Conservation (phyloP, 148 eudicot genomes). For the Silene uniflora region DNA sequence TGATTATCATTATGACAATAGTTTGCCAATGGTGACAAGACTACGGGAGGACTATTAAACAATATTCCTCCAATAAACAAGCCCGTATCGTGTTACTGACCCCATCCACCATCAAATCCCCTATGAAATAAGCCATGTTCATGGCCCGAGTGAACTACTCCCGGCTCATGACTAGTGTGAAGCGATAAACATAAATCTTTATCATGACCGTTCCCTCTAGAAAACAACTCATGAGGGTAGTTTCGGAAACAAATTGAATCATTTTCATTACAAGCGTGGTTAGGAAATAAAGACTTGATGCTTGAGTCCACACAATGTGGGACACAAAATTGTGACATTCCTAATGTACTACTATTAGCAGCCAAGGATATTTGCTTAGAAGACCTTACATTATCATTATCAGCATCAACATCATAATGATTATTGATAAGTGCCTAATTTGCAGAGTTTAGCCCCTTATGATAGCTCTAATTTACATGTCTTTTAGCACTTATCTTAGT, state of each 20-base stretch:
- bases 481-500: too few species aligned
- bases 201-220: slow-evolving; percentile 6
- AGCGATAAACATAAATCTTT: slow-evolving; percentile 35
- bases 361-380: slow-evolving; percentile 11
- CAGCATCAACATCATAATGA: slow-evolving; percentile 1
- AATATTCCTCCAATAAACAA: slow-evolving; percentile 22
- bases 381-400: neutral
- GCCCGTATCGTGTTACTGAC: slow-evolving; percentile 21
- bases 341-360: neutral
- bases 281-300: slow-evolving; percentile 27
- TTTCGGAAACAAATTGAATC: slow-evolving; percentile 21
- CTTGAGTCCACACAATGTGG: slow-evolving; percentile 18
- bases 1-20: slow-evolving; percentile 9
- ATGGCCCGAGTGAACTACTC: neutral
- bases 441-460: too few species aligned
- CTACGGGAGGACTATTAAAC: slow-evolving; percentile 1
- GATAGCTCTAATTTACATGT: too few species aligned
- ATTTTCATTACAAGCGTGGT: slow-evolving; percentile 7
- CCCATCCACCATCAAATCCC: slow-evolving; percentile 14
- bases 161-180: slow-evolving; percentile 27
- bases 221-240: slow-evolving; percentile 22
- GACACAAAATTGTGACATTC: slow-evolving; percentile 15
- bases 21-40: neutral
- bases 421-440: too few species aligned
- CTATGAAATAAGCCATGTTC: slow-evolving; percentile 15